phyloP scores from a whole-genome alignment of 192 early-diverging fungal species.

The Backusella morwellensis region DNA sequence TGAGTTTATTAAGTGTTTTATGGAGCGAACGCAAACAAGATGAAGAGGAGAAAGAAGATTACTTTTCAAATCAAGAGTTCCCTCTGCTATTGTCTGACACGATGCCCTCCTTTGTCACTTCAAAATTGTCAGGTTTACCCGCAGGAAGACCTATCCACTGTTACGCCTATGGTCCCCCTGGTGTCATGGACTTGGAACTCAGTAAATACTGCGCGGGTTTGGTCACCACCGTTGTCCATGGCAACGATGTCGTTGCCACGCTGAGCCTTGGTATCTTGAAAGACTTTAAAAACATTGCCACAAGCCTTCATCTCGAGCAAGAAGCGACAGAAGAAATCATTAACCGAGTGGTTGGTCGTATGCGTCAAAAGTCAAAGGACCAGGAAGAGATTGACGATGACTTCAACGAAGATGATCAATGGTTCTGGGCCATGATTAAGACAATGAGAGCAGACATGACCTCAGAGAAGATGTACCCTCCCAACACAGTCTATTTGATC shows the following conservation, averaged over 20 bases:
- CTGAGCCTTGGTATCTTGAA: constrained; percentile 73
- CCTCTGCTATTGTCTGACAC: constrained; percentile 34
- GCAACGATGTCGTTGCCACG: constrained; percentile 74
- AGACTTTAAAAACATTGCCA: constrained; percentile 75
- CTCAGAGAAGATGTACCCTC: constrained; percentile 83
- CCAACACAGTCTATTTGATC: constrained; percentile 67
- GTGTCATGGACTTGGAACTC: constrained; percentile 66
- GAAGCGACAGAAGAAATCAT: constrained; percentile 66
- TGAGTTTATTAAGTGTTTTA: constrained; percentile 72
- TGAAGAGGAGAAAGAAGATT: background rate
- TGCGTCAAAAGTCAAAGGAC: constrained; percentile 23
- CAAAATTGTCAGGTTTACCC: constrained; percentile 62
- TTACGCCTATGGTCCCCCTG: constrained; percentile 82
- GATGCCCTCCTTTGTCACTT: constrained; percentile 59
- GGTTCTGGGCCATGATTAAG: constrained; percentile 82
- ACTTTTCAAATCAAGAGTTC: constrained; percentile 3
- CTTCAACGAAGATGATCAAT: constrained; percentile 60
- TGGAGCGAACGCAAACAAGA: constrained; percentile 58
- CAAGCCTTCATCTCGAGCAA: constrained; percentile 57
- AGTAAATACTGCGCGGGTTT: constrained; percentile 65
- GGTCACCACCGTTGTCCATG: constrained; percentile 81
- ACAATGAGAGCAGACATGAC: constrained; percentile 82
- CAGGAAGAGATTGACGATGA: constrained; percentile 21
- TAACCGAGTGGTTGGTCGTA: constrained; percentile 49
- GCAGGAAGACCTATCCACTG: constrained; percentile 75